Conservation (phyloP, 208 protist species). For the Trypanosoma cruzi region DNA sequence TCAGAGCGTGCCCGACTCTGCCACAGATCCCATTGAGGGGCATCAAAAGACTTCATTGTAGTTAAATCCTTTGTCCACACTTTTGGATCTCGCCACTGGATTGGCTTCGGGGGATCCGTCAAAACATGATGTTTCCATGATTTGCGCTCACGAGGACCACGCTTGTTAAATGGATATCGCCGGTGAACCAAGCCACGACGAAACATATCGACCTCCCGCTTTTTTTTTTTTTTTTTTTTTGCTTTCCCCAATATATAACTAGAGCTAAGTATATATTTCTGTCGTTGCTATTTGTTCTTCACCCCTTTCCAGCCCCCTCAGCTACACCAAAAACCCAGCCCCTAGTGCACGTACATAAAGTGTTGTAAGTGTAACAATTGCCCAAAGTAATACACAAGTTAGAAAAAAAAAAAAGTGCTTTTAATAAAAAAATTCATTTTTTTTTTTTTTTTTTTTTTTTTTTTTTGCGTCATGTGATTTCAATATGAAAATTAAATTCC, state of each 20-base stretch:
- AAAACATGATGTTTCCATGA: constrained; percentile 93
- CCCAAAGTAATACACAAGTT: background rate
- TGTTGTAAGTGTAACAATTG: background rate
- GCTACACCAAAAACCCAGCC: background rate
- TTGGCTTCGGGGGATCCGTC: constrained; percentile 86
- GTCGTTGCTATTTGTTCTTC: background rate
- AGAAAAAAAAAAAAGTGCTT: background rate
- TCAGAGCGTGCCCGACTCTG: constrained; percentile 82
- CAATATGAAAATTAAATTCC: background rate
- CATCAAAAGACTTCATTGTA: constrained; percentile 92
- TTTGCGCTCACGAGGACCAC: constrained; percentile 85
- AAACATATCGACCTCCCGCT: constrained; percentile 42
- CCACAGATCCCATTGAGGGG: constrained; percentile 93
- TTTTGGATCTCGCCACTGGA: constrained; percentile 91
- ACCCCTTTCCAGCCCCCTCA: background rate
- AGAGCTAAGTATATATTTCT: background rate
- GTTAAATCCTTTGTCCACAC: constrained; percentile 92
- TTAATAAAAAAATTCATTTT: background rate
- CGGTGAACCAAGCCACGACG: constrained; percentile 51
- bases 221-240: constrained; percentile 1
- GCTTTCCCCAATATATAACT: background rate
- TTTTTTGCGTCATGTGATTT: background rate
- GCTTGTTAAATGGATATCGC: constrained; percentile 90
- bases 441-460: background rate
- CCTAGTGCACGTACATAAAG: background rate